Conservation (phyloP, 2,329 filamentous ascomycete species). For the Colletotrichum sp. region DNA sequence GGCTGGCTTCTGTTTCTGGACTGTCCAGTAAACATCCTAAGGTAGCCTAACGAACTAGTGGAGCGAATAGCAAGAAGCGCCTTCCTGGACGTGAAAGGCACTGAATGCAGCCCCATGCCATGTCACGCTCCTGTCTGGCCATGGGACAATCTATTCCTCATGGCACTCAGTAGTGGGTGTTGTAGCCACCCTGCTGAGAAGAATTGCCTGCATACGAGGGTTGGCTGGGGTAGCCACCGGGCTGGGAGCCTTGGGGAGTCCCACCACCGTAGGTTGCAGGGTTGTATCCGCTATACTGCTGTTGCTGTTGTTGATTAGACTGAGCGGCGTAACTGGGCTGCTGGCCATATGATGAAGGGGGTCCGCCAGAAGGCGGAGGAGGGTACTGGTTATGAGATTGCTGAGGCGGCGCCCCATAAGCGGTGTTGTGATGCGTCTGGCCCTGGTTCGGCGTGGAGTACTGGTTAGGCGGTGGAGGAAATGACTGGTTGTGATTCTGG, state of each 20-base stretch:
- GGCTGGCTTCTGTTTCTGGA: background rate
- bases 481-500: constrained; percentile 10
- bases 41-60: background rate
- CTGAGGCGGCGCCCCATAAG: constrained; percentile 20
- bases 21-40: background rate
- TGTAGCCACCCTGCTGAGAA: constrained; percentile 23
- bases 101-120: background rate
- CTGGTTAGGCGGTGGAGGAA: constrained; percentile 23
- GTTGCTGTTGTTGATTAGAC: constrained; percentile 23
- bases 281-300: constrained; percentile 30
- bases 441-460: constrained; percentile 18
- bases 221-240: constrained; percentile 38
- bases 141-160: background rate
- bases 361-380: constrained; percentile 14
- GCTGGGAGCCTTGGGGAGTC: constrained; percentile 30
- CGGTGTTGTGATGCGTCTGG: constrained; percentile 22
- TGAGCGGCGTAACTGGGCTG: constrained; percentile 19
- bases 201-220: constrained; percentile 17
- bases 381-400: constrained; percentile 24
- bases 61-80: background rate
- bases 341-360: constrained; percentile 19
- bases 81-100: background rate
- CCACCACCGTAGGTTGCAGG: constrained; percentile 31
- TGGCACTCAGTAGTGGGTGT: constrained; percentile 13
- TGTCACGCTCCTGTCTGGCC: background rate